Base-by-base conservation (phyloP, 2,329 filamentous ascomycete species). In the Coleophoma crateriformis region DNA sequence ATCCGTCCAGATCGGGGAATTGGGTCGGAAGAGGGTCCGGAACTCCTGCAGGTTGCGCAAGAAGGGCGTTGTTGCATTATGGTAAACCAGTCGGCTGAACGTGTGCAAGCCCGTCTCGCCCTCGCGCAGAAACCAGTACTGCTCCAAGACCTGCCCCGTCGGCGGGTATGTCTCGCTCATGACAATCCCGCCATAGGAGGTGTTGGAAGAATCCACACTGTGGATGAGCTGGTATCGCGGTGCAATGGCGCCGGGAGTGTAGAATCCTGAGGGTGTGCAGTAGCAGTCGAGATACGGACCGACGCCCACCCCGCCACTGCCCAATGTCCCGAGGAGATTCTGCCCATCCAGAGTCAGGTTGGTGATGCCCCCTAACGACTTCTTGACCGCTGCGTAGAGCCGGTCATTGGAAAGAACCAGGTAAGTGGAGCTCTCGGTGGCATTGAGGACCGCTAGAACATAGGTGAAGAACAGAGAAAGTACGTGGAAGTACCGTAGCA, bases 41-140 rank as follows among this genome's bases (percentile, higher is more conserved):
- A 85, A 71, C 58, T 85, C 82, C 54, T 82, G 78, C 7, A 84
- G 59, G 49, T 80, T 80, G 11, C 81, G 70, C 45, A 82, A 64
- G 51, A 77, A 78, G 0, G 79, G 79, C 1, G 67, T 75, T 0
- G 73, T 75, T 50, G 74, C 71, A 59, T 83, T 84, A 61, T 79
- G 68, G 55, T 85, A 85, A 1, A 74, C 71, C 10, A 82, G 63
- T n/a, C 80, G 74, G 50, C 73, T 78, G 63, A 84, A 85, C 0
- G 74, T 76, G 58, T 85, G 81, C 34, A 84, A 61, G 0, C 81
- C 81, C 0, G 81, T 84, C 61, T 85, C 81, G 1, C 76, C 76
- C 41, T 82, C 79, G 11, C 77, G 69, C 3, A 85, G 65, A 56
- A 85, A 85, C 78, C 79, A 85, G 62, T 84, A 85, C 58, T 84